Evolutionary conservation across 495 filamentous ascomycete species (phyloP).

Genomic region (Mytilinidion resinicola): DNA sequence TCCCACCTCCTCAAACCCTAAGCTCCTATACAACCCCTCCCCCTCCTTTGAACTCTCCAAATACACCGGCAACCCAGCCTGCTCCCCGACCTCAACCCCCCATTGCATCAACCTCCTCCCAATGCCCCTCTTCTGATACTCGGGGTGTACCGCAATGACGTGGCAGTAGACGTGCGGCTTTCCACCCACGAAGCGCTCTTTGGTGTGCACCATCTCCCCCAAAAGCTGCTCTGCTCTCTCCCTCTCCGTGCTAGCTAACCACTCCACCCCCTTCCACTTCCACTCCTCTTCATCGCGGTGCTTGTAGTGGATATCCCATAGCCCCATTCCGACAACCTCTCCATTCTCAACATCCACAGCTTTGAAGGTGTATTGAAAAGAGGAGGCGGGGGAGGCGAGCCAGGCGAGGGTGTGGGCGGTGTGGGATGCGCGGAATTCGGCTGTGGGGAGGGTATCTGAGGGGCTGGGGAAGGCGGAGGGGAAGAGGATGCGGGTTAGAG

Average conservation of each 20-base stretch:
- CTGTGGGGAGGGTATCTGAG: constrained; percentile 27
- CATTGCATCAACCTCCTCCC: constrained; percentile 2
- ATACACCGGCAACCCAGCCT: not conserved
- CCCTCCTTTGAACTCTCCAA: not conserved
- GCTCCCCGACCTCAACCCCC: not conserved
- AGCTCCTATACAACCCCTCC: not conserved
- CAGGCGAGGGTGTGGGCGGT: constrained; percentile 32
- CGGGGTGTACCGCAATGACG: constrained; percentile 32
- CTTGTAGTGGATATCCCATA: constrained; percentile 28
- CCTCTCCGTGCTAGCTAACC: constrained; percentile 33
- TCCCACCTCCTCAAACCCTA: not conserved
- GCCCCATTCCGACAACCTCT: constrained; percentile 35
- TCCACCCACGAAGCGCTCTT: not conserved
- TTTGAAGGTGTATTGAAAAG: constrained; percentile 37
- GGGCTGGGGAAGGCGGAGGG: constrained; percentile 29
- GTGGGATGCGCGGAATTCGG: constrained; percentile 17
- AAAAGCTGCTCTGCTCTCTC: constrained; percentile 30
- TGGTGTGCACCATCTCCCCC: constrained; percentile 24
- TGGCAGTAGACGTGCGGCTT: constrained; percentile 17
- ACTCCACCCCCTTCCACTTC: constrained; percentile 21
- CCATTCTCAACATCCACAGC: constrained; percentile 35
- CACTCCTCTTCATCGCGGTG: constrained; percentile 23
- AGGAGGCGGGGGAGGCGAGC: constrained; percentile 27
- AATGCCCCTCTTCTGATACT: not conserved
- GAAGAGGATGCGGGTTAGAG: constrained; percentile 36